A percentile compares a stretch with the other conserved stretches of the same genome.
Conservation (phyloP, 2,329 filamentous ascomycete species). For the Nigrograna mackinnonii region DNA sequence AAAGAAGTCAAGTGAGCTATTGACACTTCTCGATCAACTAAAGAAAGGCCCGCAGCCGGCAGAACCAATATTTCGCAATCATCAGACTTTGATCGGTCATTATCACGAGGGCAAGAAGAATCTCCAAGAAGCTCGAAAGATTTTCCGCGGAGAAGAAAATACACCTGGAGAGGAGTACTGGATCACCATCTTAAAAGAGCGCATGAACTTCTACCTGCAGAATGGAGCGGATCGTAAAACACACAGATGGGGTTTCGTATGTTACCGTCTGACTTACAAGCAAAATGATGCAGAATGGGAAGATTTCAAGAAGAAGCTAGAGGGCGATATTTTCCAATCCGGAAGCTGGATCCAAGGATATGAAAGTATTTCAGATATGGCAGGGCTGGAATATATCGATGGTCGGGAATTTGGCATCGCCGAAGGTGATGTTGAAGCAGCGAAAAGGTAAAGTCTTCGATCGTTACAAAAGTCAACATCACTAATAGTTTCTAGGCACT, state of each 20-base stretch:
- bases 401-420: not conserved
- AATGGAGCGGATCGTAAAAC: constrained; percentile 6
- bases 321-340: constrained; percentile 11
- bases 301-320: constrained; percentile 13
- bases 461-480: not conserved
- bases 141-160: constrained; percentile 12
- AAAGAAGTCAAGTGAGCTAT: not conserved
- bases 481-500: not conserved
- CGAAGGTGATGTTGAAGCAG: constrained; percentile 1
- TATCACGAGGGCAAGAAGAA: constrained; percentile 16
- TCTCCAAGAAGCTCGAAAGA: constrained; percentile 11
- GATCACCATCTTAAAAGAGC: constrained; percentile 18
- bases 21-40: not conserved
- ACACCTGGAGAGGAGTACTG: constrained; percentile 13
- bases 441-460: not conserved
- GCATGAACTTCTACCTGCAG: constrained; percentile 14
- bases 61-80: constrained; percentile 10
- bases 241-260: constrained; percentile 20
- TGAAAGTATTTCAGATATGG: constrained; percentile 2
- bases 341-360: constrained; percentile 18
- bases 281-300: constrained; percentile 19
- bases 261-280: constrained; percentile 21
- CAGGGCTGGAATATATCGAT: not conserved
- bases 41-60: not conserved
- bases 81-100: constrained; percentile 11